Conservation (phyloP, 2,329 filamentous ascomycete species). For the Aphanocladium album region DNA sequence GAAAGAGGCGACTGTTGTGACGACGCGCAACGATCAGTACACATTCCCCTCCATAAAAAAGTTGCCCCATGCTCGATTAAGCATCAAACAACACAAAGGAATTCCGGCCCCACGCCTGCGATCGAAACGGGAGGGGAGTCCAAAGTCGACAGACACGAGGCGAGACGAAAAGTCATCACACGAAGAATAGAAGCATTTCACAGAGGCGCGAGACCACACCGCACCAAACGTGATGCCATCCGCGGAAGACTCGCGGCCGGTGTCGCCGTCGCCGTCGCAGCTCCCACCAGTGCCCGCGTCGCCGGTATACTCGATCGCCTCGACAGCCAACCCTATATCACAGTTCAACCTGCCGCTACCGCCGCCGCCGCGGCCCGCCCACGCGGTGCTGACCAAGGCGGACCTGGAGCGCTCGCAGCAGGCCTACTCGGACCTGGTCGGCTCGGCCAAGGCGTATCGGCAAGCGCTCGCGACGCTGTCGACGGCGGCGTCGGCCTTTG, state of each 20-base stretch:
- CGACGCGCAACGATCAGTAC: background rate
- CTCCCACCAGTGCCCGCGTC: slow-evolving; percentile 58
- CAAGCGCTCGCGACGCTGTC: slow-evolving; percentile 57
- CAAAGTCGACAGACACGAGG: background rate
- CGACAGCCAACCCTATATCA: slow-evolving; percentile 56
- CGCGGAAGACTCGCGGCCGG: slow-evolving; percentile 29
- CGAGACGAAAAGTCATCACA: slow-evolving; percentile 2
- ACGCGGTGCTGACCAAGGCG: slow-evolving; percentile 56
- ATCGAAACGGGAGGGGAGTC: slow-evolving; percentile 4
- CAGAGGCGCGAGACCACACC: background rate
- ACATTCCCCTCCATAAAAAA: slow-evolving; percentile 2
- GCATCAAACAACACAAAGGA: slow-evolving; percentile 8
- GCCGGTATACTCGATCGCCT: slow-evolving; percentile 59
- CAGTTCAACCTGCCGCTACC: slow-evolving; percentile 55
- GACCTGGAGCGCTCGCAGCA: slow-evolving; percentile 59
- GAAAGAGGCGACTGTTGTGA: background rate
- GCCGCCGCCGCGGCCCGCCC: slow-evolving; percentile 52
- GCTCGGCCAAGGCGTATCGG: slow-evolving; percentile 60
- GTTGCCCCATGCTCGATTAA: background rate
- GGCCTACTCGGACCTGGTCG: slow-evolving; percentile 57
- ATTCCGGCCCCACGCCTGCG: background rate
- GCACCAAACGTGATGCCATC: slow-evolving; percentile 25
- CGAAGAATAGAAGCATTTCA: background rate
- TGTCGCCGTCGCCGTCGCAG: slow-evolving; percentile 50
- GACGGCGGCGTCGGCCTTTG: slow-evolving; percentile 57